These are phyloP conservation scores for Microdochium paspali DNA, from an alignment of 2,329 filamentous ascomycete genomes.

Conservation along the genomic window DNA sequence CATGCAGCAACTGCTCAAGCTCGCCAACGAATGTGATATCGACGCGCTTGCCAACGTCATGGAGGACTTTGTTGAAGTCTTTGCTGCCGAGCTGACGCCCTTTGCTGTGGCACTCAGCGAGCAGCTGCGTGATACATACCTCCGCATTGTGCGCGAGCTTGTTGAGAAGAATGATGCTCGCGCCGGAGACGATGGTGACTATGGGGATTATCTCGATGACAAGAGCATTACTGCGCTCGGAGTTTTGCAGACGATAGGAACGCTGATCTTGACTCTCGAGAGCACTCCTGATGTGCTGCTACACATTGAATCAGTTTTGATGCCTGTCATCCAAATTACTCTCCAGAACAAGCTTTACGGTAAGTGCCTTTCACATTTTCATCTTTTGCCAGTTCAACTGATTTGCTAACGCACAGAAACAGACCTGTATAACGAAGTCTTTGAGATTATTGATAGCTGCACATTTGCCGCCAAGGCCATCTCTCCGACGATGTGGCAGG, in stretches of 20 bases:
- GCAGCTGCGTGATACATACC: constrained; percentile 90
- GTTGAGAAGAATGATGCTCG: constrained; percentile 78
- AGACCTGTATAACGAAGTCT: constrained; percentile 96
- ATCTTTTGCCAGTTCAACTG: neutral
- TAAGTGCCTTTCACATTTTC: constrained; percentile 25
- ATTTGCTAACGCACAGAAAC: constrained; percentile 7
- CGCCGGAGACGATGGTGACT: constrained; percentile 66
- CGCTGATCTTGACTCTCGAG: constrained; percentile 90
- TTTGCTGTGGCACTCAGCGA: constrained; percentile 95
- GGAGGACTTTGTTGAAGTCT: constrained; percentile 99
- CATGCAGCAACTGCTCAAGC: constrained; percentile 95
- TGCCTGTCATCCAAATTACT: constrained; percentile 94
- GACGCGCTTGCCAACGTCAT: constrained; percentile 97
- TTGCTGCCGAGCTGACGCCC: constrained; percentile 90
- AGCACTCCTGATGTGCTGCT: constrained; percentile 92
- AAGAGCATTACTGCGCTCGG: constrained; percentile 97
- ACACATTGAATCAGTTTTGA: constrained; percentile 89
- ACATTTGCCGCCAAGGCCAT: constrained; percentile 96
- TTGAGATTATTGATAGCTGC: constrained; percentile 98
- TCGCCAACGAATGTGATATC: constrained; percentile 96
- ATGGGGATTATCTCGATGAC: constrained; percentile 89
- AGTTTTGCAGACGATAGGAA: constrained; percentile 95
- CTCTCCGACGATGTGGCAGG: constrained; percentile 95
- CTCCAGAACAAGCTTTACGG: constrained; percentile 96
- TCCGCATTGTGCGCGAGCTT: constrained; percentile 85